A percentile compares a stretch with the other conserved stretches of the same genome.
phyloP scores from a whole-genome alignment of 768 basidiomycete genomes.

The Omphalotus guepiniiformis region DNA sequence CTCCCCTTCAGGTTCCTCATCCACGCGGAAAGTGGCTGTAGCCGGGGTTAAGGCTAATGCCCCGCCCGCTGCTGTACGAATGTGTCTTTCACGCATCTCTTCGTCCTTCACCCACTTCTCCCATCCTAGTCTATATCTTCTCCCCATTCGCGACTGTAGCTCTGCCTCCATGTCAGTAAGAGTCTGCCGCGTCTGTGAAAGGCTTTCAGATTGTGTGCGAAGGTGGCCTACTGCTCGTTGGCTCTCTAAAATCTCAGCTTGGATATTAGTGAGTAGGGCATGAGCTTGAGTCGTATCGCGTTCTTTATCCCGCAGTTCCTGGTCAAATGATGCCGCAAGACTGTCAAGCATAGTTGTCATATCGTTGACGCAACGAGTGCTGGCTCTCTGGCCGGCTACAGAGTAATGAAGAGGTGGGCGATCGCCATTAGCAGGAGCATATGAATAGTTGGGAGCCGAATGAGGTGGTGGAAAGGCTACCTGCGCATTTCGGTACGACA shows the following conservation, averaged over 20 bases:
- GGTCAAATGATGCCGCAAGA: conserved; percentile 86
- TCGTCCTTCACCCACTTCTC: conserved; percentile 91
- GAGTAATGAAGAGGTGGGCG: conserved; percentile 81
- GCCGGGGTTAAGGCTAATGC: conserved; percentile 43
- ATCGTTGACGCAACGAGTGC: conserved; percentile 80
- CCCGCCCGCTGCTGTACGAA: conserved; percentile 61
- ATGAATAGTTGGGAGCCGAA: conserved; percentile 36
- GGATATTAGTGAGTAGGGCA: conserved; percentile 79
- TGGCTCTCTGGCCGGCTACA: conserved; percentile 78
- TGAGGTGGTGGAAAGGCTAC: conserved; percentile 48
- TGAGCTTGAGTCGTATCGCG: conserved; percentile 88
- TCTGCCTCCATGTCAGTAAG: conserved; percentile 63
- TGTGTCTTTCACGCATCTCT: conserved; percentile 66
- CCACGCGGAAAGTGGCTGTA: conserved; percentile 42
- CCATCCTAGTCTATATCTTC: conserved; percentile 81
- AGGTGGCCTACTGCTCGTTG: conserved; percentile 72
- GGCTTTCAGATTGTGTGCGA: conserved; percentile 60
- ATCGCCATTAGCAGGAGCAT: conserved; percentile 51
- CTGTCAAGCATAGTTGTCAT: conserved; percentile 83
- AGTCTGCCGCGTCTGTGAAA: conserved; percentile 53
- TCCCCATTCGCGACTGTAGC: conserved; percentile 72
- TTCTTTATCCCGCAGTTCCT: conserved; percentile 88
- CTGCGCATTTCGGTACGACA: conserved; percentile 74
- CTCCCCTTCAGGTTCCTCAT: conserved; percentile 41
- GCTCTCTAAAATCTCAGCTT: conserved; percentile 85